Evolutionary conservation across 805 yeast genomes (phyloP), one percentile per base, ranked within the genome.

Genomic region (Torulaspora quercuum): DNA sequence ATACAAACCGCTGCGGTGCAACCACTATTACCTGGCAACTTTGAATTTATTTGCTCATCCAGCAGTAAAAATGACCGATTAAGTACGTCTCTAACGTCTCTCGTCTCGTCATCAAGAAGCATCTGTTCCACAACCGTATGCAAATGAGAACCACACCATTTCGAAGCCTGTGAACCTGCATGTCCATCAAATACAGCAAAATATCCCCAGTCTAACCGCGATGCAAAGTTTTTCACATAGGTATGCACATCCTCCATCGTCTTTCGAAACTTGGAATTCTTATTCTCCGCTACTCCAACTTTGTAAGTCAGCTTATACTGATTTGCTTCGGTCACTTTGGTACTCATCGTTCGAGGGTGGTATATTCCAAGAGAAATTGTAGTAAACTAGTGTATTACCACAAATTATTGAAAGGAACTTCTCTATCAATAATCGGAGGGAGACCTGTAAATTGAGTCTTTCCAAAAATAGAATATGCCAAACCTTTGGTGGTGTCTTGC

Each of bases 211-310:
- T 88, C 96, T 19, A 82, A 67, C 39, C 87, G 61, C 49, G 86
- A 95, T n/a, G 89, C 92, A 67, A 84, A 89, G 65, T 89, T 88
- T 48, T 92, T 88, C 25, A 88, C 87, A 52, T 83, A 86, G 0
- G 94, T 84, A 59, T 90, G 97, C 6, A 90, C 92, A 59, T 90
- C 98, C 58, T 90, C 98, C 98, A 90, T 90, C 18, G 88, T 77
- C 34, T 82, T 77, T 39, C 98, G 71, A 57, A 78, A 89, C 45
- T 82, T 76, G 9, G 76, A 62, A 61, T 92, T 92, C 46, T 80
- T 78, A 60, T 87, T 89, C 50, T 88, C 96, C n/a, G 94, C 77
- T 6, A 90, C 95, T 3, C 97, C 97, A 10, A 88, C 95, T 29
- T 69, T 67, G 60, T 86, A 90, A 2, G 88, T 78, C 13, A 82